Evolutionary conservation across 192 early-diverging fungal genomes (phyloP), one percentile per base, ranked within the genome.

Genomic region (Rhizoclosmatium globosum): DNA sequence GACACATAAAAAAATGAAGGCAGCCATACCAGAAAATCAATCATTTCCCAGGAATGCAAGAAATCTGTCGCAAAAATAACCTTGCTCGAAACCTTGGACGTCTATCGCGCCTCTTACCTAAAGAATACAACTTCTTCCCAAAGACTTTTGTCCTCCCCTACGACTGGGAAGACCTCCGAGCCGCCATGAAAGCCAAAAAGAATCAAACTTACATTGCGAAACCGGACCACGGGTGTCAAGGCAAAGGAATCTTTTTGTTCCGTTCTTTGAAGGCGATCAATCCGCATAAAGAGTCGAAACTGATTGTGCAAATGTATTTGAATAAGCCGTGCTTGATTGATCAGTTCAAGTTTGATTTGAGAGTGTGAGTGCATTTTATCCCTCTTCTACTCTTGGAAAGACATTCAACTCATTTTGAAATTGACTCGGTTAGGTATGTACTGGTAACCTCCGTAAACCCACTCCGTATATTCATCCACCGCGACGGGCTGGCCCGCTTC

Each of bases 31-130:
- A 89, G 38, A 84, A 78, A 47, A 90, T 91, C 72, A 91, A 91
- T 70, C 89, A 91, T 67, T 91, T 91, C 60, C 89, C 89, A 3
- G 90, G 89, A 3, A 91, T 91, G 90, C 87, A 91, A 60, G 87
- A 90, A 58, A 88, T 91, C 42, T 91, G 90, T 66, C 82, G 87
- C 21, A 91, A 91, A 68, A 86, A 89, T 65, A 56, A 85, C 38
- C 81, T 91, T 1, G 90, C 90, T 4, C 87, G 90, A 19, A 91
- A 90, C 56, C 80, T 91, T 3, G 67, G 64, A 6, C 80, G 85
- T 13, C 71, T 91, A 3, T 82, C 84, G 4, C 72, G 86, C 0
- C 45, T 82, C 19, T 85, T 90, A 42, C 90, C 90, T 1, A 86
- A 84, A 62, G 86, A 89, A 31, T 89, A 82, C 79, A 86, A 82